A percentile compares a stretch with the other conserved stretches of the same genome.
Conservation (phyloP, 352 stramenopile species). For the Pythium insidiosum region DNA sequence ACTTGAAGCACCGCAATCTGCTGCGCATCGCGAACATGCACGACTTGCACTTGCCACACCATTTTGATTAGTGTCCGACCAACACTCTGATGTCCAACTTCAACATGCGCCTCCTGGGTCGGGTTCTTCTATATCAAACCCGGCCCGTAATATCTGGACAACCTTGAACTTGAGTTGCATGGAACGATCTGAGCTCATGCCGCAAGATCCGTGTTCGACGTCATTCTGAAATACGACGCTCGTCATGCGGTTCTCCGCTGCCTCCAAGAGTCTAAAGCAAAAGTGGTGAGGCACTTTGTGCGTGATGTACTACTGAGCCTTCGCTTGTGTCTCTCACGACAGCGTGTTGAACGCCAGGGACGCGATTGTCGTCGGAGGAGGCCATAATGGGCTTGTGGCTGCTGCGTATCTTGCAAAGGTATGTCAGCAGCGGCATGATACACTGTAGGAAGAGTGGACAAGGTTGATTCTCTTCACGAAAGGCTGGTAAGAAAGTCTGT, state of each 20-base stretch:
- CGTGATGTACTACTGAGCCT: too few species aligned
- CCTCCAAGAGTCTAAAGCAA: conserved; percentile 5
- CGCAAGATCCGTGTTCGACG: too few species aligned
- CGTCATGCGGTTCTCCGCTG: conserved; percentile 2
- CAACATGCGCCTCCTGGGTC: too few species aligned
- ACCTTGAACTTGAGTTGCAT: too few species aligned
- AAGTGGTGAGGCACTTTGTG: conserved; percentile 18
- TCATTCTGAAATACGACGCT: too few species aligned
- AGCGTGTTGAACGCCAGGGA: too few species aligned
- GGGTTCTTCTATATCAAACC: too few species aligned
- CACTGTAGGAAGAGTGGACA: too few species aligned
- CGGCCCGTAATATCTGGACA: too few species aligned
- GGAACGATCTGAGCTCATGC: too few species aligned
- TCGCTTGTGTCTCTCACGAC: too few species aligned
- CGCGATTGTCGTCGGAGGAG: conserved; percentile 83
- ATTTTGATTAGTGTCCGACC: conserved; percentile 1
- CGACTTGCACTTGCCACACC: conserved; percentile 17
- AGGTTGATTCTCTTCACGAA: background rate
- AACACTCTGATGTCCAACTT: too few species aligned
- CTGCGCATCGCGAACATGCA: conserved; percentile 5
- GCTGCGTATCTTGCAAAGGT: conserved; percentile 87
- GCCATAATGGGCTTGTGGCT: conserved; percentile 86
- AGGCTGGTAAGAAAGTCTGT: conserved; percentile 77
- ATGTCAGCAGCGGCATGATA: background rate
- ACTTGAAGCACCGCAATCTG: background rate